Evolutionary conservation across 495 filamentous ascomycete species (phyloP).

Genomic region (Peziza echinospora): DNA sequence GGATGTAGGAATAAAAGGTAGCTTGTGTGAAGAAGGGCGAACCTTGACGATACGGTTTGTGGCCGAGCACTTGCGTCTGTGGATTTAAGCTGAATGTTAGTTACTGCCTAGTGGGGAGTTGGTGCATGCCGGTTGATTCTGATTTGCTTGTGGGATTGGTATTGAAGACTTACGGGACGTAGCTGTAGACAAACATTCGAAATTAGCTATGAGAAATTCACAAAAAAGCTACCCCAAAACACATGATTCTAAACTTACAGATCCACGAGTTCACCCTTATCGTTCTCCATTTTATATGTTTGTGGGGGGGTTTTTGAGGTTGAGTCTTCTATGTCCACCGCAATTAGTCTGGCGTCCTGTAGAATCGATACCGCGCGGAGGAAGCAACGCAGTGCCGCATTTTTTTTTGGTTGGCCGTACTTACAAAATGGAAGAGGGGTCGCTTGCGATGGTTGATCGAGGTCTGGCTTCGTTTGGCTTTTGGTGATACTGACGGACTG

Average conservation of each 20-base stretch:
- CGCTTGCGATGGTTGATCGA: no score
- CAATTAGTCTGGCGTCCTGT: no score
- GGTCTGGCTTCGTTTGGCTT: no score
- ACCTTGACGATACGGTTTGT: conserved; percentile 92
- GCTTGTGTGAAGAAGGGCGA: neutral
- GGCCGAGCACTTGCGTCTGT: conserved; percentile 68
- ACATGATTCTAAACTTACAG: no score
- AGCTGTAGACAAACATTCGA: conserved; percentile 30
- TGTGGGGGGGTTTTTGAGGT: conserved; percentile 24
- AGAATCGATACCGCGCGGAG: no score
- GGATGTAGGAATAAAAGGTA: no score
- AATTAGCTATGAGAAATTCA: conserved; percentile 6
- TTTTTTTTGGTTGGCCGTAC: no score
- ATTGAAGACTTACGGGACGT: conserved; percentile 44
- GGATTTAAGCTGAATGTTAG: neutral
- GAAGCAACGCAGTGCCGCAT: no score
- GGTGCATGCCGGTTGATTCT: neutral
- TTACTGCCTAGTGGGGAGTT: neutral
- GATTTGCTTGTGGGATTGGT: neutral
- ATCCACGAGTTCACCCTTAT: conserved; percentile 96
- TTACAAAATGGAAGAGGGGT: no score
- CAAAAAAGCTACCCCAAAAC: no score
- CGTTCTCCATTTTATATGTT: conserved; percentile 82
- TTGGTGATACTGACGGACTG: no score
- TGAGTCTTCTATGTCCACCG: no score